Conservation (phyloP, 352 stramenopile genomes). For the Halophytophthora polymorphica region DNA sequence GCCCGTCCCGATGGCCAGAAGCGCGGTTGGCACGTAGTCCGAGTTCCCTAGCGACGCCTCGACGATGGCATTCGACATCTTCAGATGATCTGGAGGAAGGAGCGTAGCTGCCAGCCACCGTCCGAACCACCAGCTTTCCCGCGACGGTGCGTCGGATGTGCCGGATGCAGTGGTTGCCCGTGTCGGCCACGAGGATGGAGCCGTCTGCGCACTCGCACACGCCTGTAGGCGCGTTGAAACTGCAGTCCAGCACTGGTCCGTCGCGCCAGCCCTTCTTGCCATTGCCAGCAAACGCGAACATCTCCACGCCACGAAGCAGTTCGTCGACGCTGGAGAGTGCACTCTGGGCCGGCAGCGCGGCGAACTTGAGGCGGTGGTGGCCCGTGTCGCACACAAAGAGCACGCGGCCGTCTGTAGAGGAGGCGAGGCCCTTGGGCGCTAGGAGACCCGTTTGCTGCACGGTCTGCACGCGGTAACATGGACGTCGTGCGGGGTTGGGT, state of each 20-base stretch:
- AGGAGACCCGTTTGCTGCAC: constrained; percentile 32
- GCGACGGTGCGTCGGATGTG: constrained; percentile 25
- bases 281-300: constrained; percentile 43
- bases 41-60: not conserved
- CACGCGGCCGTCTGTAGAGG: constrained; percentile 34
- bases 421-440: constrained; percentile 39
- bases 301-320: constrained; percentile 22
- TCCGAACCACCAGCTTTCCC: constrained; percentile 31
- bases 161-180: constrained; percentile 57
- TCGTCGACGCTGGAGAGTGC: constrained; percentile 11
- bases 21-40: constrained; percentile 8
- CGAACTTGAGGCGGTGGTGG: constrained; percentile 52
- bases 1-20: constrained; percentile 30
- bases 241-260: constrained; percentile 30
- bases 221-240: constrained; percentile 38
- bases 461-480: constrained; percentile 18
- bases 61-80: not conserved
- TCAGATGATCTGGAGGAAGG: constrained; percentile 3
- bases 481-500: not conserved
- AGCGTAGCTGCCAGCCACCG: constrained; percentile 30
- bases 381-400: constrained; percentile 58
- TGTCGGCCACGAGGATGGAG: constrained; percentile 42
- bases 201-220: constrained; percentile 38
- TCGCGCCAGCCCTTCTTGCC: constrained; percentile 44
- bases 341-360: constrained; percentile 26